A percentile compares a stretch with the other conserved stretches of the same genome.
Evolutionary conservation across 352 stramenopile species (phyloP).

Genomic region (Pythium rhizo-oryzae): DNA sequence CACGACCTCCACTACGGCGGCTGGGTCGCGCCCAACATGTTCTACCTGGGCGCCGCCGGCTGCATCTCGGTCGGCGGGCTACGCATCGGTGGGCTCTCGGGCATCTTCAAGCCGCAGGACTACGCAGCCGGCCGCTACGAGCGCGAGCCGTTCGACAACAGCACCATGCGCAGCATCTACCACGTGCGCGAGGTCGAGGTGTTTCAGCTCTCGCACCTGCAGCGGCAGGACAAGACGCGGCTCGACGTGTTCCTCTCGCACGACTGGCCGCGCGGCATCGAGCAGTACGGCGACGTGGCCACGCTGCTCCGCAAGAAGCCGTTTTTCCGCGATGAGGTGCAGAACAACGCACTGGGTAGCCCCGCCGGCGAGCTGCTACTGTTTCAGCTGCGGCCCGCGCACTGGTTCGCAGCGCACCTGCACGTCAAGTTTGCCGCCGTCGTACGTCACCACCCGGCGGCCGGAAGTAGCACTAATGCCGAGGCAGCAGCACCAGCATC

Average conservation of each 20-base stretch:
- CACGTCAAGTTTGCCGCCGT: constrained; percentile 98
- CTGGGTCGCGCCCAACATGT: constrained; percentile 99
- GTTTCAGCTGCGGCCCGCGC: constrained; percentile 89
- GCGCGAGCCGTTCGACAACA: constrained; percentile 63
- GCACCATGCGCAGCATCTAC: constrained; percentile 84
- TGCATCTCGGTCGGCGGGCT: constrained; percentile 93
- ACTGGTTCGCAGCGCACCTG: constrained; percentile 98
- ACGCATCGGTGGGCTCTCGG: constrained; percentile 96
- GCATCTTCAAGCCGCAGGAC: constrained; percentile 97
- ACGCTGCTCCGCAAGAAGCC: constrained; percentile 93
- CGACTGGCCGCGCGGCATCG: constrained; percentile 98
- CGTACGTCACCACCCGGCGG: constrained; percentile 71
- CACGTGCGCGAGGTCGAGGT: constrained; percentile 91
- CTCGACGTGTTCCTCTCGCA: constrained; percentile 97
- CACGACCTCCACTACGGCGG: constrained; percentile 98
- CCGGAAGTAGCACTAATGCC: not conserved
- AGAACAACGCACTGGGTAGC: constrained; percentile 94
- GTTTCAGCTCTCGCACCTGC: constrained; percentile 94
- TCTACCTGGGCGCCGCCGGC: constrained; percentile 96
- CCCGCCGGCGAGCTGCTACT: constrained; percentile 95
- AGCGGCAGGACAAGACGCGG: constrained; percentile 78
- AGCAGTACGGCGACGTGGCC: constrained; percentile 92
- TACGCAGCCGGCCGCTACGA: constrained; percentile 93
- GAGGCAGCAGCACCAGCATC: not conserved
- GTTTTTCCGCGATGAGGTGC: constrained; percentile 95